phyloP scores from a whole-genome alignment of 345 rosid species.

The Eutrema japonicum region DNA sequence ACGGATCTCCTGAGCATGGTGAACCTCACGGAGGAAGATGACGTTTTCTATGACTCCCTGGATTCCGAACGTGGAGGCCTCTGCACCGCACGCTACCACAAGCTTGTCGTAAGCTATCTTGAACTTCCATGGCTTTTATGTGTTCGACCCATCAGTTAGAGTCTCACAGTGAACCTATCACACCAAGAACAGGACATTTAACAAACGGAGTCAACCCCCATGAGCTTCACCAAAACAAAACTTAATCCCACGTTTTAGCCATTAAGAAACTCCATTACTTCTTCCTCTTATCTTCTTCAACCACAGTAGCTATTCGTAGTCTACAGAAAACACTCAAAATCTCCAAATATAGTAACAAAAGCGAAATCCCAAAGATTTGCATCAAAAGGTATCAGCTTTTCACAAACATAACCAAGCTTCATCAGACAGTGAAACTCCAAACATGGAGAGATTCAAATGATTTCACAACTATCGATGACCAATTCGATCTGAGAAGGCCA shows the following conservation, averaged over 20 bases:
- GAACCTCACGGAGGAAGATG: constrained; percentile 83
- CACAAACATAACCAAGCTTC: not conserved
- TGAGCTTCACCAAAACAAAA: not conserved
- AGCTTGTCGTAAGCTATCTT: constrained; percentile 80
- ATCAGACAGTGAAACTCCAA: not conserved
- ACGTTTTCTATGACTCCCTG: constrained; percentile 76
- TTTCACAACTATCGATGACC: constrained; percentile 1
- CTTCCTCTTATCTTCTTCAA: constrained; percentile 1
- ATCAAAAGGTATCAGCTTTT: not conserved
- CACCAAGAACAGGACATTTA: constrained; percentile 9
- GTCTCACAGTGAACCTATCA: constrained; percentile 87
- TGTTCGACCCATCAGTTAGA: constrained; percentile 57
- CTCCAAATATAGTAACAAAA: not conserved
- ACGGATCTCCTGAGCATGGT: constrained; percentile 94
- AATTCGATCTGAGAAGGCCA: not conserved
- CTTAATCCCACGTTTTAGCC: not conserved
- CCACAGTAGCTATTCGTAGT: not conserved
- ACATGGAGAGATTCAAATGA: not conserved
- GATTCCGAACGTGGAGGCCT: constrained; percentile 89
- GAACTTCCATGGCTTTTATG: constrained; percentile 76
- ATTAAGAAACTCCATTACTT: constrained; percentile 2
- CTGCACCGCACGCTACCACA: constrained; percentile 83
- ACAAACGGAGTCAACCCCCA: constrained; percentile 25
- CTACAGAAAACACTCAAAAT: not conserved
- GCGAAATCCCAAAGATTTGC: not conserved